These are phyloP conservation scores for Myxozyma neglecta DNA, from an alignment of 805 yeast species.

Conservation along the genomic window DNA sequence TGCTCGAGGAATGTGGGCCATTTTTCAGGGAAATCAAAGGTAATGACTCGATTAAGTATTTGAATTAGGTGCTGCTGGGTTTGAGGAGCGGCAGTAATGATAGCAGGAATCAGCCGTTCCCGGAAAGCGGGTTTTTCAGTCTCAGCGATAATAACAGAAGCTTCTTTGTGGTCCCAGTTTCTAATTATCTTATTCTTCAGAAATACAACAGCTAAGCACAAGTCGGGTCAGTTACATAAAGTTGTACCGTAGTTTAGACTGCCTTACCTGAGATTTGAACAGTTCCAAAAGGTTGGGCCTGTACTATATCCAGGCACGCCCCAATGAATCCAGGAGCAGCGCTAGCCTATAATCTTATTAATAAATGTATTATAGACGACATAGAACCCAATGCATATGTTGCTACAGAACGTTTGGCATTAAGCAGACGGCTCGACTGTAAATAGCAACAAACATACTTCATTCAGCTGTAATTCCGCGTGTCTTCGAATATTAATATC, in stretches of 20 bases:
- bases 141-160: constrained; percentile 49
- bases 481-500: constrained; percentile 59
- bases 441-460: constrained; percentile 26
- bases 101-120: constrained; percentile 64
- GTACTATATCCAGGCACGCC: constrained; percentile 76
- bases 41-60: constrained; percentile 53
- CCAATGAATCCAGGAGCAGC: constrained; percentile 69
- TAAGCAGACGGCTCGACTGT: neutral
- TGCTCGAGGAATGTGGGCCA: constrained; percentile 58
- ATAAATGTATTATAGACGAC: neutral
- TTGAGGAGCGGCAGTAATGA: constrained; percentile 50
- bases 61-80: constrained; percentile 47
- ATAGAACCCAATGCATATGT: too few species aligned
- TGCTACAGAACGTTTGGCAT: too few species aligned
- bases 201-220: constrained; percentile 72
- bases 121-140: constrained; percentile 76
- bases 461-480: constrained; percentile 67
- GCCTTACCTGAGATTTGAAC: constrained; percentile 30
- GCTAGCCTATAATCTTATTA: constrained; percentile 46
- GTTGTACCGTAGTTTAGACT: neutral
- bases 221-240: neutral
- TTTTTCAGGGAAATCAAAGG: constrained; percentile 49
- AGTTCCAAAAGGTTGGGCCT: constrained; percentile 36
- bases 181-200: constrained; percentile 71
- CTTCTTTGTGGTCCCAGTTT: constrained; percentile 54